phyloP scores from a whole-genome alignment of 257 asterid genomes.

The Fraxinus cuspidata region DNA sequence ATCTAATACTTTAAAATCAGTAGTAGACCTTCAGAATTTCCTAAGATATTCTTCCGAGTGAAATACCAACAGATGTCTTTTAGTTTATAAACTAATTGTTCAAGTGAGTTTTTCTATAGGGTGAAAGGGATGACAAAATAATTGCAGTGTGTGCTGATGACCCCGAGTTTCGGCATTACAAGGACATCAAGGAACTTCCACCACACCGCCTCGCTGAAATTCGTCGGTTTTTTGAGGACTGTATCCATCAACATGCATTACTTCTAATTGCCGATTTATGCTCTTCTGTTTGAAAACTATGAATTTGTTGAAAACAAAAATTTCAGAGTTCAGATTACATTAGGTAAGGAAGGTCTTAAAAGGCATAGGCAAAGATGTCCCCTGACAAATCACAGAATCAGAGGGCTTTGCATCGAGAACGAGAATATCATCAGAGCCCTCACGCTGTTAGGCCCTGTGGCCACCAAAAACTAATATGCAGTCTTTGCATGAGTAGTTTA shows the following conservation, averaged over 20 bases:
- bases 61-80: background rate
- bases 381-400: too few relatives aligned
- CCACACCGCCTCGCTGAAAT: slow-evolving; percentile 95
- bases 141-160: slow-evolving; percentile 95
- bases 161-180: slow-evolving; percentile 81
- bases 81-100: background rate
- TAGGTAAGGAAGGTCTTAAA: background rate
- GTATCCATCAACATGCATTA: slow-evolving; percentile 51
- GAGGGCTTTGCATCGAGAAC: too few relatives aligned
- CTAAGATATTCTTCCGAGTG: background rate
- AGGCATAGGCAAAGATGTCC: background rate
- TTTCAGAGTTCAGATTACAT: background rate
- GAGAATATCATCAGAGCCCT: too few relatives aligned
- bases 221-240: slow-evolving; percentile 93
- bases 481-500: too few relatives aligned
- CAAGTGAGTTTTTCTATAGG: slow-evolving; percentile 40
- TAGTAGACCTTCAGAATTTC: background rate
- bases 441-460: too few relatives aligned
- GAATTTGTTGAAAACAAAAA: background rate
- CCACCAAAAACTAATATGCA: too few relatives aligned
- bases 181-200: slow-evolving; percentile 70
- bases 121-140: slow-evolving; percentile 89
- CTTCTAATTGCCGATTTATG: background rate
- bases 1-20: background rate
- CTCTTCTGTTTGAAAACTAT: background rate